phyloP scores from a whole-genome alignment of 805 yeast genomes.

The Teunomyces pallodes region DNA sequence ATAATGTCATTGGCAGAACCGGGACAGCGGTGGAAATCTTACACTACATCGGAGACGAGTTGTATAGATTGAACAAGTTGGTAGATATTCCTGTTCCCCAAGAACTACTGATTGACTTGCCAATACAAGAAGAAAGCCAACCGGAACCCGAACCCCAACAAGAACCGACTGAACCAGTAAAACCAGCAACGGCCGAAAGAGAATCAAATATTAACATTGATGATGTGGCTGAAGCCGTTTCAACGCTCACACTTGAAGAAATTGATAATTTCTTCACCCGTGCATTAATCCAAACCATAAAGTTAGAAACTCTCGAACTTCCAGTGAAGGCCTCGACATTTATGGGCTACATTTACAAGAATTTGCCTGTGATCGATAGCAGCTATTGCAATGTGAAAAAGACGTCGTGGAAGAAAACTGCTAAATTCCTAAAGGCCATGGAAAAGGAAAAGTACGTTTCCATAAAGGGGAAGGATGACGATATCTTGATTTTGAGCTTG shows the following conservation, averaged over 20 bases:
- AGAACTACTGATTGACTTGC: slow-evolving; percentile 15
- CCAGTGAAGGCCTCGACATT: slow-evolving; percentile 77
- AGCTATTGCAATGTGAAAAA: slow-evolving; percentile 62
- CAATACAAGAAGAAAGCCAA: slow-evolving; percentile 34
- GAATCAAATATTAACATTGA: not conserved
- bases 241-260: slow-evolving; percentile 54
- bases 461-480: slow-evolving; percentile 84
- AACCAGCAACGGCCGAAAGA: not conserved
- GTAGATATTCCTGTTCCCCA: slow-evolving; percentile 36
- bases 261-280: slow-evolving; percentile 72
- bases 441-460: slow-evolving; percentile 70
- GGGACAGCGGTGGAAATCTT: slow-evolving; percentile 78
- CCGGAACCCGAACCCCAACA: slow-evolving; percentile 10
- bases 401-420: slow-evolving; percentile 86
- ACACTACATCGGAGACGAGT: slow-evolving; percentile 68
- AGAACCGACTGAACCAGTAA: not conserved
- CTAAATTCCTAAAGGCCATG: slow-evolving; percentile 82
- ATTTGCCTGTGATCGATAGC: slow-evolving; percentile 67
- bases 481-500: slow-evolving; percentile 54
- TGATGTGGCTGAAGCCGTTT: slow-evolving; percentile 30
- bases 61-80: slow-evolving; percentile 49
- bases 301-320: slow-evolving; percentile 50
- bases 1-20: slow-evolving; percentile 53
- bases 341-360: slow-evolving; percentile 64
- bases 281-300: slow-evolving; percentile 68